Evolutionary conservation across 2,329 filamentous ascomycete genomes (phyloP).

Genomic region (Diplodia seriata): DNA sequence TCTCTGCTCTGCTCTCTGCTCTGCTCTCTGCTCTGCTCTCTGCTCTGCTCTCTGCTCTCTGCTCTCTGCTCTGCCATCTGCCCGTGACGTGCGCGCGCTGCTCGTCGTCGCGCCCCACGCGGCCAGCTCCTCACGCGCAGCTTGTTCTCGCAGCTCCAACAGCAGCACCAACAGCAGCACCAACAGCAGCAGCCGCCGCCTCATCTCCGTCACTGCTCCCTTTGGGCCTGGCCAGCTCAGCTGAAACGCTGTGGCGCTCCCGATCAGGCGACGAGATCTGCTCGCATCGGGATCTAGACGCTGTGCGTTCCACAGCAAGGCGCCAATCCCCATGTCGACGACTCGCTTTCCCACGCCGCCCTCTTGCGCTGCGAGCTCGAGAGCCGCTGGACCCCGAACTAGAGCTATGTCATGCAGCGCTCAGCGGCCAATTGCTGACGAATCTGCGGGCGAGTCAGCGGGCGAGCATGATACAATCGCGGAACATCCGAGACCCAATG

Average conservation of each 20-base stretch:
- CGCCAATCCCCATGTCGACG: conserved; percentile 5
- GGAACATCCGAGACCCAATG: conserved; percentile 31
- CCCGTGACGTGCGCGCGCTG: conserved; percentile 18
- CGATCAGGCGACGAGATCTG: conserved; percentile 32
- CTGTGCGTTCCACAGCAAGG: conserved; percentile 8
- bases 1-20: too few relatives aligned
- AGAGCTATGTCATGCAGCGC: conserved; percentile 30
- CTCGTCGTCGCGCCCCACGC: conserved; percentile 27
- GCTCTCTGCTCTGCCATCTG: neutral
- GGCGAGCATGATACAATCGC: conserved; percentile 23
- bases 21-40: neutral
- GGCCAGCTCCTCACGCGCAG: neutral
- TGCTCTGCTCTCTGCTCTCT: too few relatives aligned
- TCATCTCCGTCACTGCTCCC: conserved; percentile 26
- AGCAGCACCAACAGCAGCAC: too few relatives aligned
- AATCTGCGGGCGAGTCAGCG: neutral
- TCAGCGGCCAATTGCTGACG: conserved; percentile 7
- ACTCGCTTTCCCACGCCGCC: neutral
- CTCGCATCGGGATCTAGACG: conserved; percentile 32
- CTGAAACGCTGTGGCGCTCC: conserved; percentile 32
- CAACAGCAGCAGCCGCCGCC: neutral
- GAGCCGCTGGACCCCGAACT: conserved; percentile 13
- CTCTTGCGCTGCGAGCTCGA: neutral
- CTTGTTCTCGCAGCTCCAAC: too few relatives aligned
- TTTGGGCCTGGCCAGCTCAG: conserved; percentile 26